Evolutionary conservation across 768 basidiomycete species (phyloP), one percentile per base, ranked within the genome.

Genomic region (Pleurotus djamor): DNA sequence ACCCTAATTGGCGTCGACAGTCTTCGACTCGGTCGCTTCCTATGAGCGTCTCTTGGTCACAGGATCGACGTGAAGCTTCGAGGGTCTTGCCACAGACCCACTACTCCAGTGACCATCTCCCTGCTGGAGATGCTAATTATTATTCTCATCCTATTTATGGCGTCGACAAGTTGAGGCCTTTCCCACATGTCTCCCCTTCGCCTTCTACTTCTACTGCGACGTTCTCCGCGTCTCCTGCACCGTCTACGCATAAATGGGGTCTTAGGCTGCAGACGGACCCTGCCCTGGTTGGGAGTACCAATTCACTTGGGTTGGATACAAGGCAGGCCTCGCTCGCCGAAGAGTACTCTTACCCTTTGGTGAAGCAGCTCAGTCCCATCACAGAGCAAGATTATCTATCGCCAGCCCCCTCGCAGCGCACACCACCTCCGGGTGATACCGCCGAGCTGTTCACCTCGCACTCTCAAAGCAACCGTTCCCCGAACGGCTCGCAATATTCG

Each of bases 361-460:
- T 72, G 28, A 78, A 77, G 67, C 86, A 80, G 48, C 78, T 89
- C 38, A 87, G 87, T 1, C 87, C 88, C 0, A 88, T 89, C 43
- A 78, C 77, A 7, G 88, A 89, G 70, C 81, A 81, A 63, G 84
- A 87, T 57, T 87, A 87, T 64, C 66, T 84, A 57, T 84, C 85
- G 5, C 84, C 84, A 0, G 76, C 77, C 51, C 64, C 68, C 21
- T 59, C 65, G 17, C 71, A 73, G 36, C 71, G 74, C 54, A 70
- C 54, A 45, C 75, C 72, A 54, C 69, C 74, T 44, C 73, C 70
- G 32, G 65, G 59, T 21, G 35, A 41, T 9, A 16, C 61, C 44
- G 55, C 64, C 5, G 56, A 43, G 12, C 21, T 55, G 2, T 70
- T 66, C 2, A 35, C 66, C 17, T 48, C 62, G 17, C 58, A 59